Evolutionary conservation across 805 yeast genomes (phyloP).

Genomic region (Candida corydali): DNA sequence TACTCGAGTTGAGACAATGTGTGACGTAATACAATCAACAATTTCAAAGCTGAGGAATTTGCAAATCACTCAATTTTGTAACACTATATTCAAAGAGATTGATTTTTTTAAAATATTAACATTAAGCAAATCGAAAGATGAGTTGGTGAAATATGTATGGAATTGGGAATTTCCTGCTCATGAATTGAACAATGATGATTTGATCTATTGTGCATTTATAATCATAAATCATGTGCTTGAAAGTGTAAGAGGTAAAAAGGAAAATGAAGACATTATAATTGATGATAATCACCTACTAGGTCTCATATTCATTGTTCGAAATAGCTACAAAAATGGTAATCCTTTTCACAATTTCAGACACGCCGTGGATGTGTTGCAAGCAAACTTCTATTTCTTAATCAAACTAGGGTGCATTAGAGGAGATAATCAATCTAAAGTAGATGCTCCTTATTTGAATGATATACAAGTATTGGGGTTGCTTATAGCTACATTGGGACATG

Average conservation of each 20-base stretch:
- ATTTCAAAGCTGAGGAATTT: neutral
- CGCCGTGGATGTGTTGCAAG: constrained; percentile 93
- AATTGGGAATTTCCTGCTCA: constrained; percentile 74
- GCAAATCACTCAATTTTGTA: neutral
- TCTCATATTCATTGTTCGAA: constrained; percentile 64
- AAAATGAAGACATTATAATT: constrained; percentile 10
- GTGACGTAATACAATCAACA: neutral
- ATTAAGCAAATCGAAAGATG: neutral
- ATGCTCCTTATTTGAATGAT: constrained; percentile 19
- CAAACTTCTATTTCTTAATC: constrained; percentile 63
- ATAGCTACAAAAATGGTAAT: constrained; percentile 77
- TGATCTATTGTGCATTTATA: constrained; percentile 53
- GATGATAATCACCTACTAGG: constrained; percentile 46
- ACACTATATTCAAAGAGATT: constrained; percentile 22
- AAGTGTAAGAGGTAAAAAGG: neutral
- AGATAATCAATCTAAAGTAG: neutral
- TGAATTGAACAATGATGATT: constrained; percentile 59
- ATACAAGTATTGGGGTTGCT: constrained; percentile 56
- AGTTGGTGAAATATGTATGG: constrained; percentile 26
- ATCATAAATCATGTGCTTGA: constrained; percentile 47
- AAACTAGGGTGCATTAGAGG: constrained; percentile 34
- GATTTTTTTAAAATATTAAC: constrained; percentile 27
- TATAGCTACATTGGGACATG: constrained; percentile 90
- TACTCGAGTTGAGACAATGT: neutral
- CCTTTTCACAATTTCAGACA: constrained; percentile 95